Evolutionary conservation across 257 asterid species (phyloP).

Genomic region (Linderniella brevidens): DNA sequence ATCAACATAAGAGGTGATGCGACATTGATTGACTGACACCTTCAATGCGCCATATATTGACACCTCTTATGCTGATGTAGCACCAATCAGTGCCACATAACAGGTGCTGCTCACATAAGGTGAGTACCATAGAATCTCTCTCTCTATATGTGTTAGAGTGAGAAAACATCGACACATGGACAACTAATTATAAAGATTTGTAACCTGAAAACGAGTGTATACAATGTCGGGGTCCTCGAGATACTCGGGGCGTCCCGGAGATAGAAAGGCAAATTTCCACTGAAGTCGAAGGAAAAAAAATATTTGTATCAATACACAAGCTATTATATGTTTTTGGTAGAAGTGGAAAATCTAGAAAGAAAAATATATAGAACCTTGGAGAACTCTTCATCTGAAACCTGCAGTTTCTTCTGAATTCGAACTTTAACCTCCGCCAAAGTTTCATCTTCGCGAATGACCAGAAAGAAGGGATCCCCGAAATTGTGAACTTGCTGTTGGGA

Average conservation of each 20-base stretch:
- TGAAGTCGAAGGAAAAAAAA: conserved; percentile 11
- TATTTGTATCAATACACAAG: not conserved
- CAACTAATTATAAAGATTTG: too few species aligned
- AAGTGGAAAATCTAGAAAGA: conserved; percentile 1
- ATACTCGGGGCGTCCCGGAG: conserved; percentile 63
- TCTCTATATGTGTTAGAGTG: too few species aligned
- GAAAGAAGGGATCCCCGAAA: conserved; percentile 44
- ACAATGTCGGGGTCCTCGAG: conserved; percentile 54
- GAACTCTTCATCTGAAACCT: conserved; percentile 37
- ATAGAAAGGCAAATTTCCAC: conserved; percentile 69
- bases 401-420: conserved; percentile 41
- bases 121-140: too few species aligned
- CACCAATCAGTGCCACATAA: too few species aligned
- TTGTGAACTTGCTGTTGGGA: conserved; percentile 34
- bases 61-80: too few species aligned
- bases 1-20: too few species aligned
- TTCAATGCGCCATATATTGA: too few species aligned
- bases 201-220: conserved; percentile 62
- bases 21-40: too few species aligned
- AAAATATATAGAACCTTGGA: conserved; percentile 33
- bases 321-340: not conserved
- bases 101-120: too few species aligned
- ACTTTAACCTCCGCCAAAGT: conserved; percentile 33
- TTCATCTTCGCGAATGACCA: conserved; percentile 49
- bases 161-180: too few species aligned